phyloP scores from a whole-genome alignment of 495 filamentous ascomycete genomes.

The Bacidia rubella region DNA sequence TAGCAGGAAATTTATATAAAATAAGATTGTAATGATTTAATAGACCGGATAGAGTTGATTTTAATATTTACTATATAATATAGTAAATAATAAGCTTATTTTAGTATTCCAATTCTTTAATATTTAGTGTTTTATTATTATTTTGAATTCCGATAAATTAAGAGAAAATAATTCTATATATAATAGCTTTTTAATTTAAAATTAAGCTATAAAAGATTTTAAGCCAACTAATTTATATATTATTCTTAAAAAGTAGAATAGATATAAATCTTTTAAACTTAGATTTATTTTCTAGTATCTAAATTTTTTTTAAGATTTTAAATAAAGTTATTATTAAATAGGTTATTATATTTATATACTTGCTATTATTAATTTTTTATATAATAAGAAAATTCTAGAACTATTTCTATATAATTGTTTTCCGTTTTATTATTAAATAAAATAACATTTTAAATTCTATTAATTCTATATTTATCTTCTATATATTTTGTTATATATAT shows the following conservation, averaged over 20 bases:
- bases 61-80: background rate
- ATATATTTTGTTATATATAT: background rate
- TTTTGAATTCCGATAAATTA: background rate
- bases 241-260: background rate
- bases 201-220: background rate
- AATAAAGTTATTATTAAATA: background rate
- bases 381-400: background rate
- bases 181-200: background rate
- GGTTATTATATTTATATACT: background rate
- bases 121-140: background rate
- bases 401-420: background rate
- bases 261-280: background rate
- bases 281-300: no score
- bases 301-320: background rate
- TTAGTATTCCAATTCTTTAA: background rate
- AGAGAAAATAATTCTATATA: background rate
- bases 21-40: background rate
- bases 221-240: background rate
- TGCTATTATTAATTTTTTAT: background rate
- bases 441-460: background rate
- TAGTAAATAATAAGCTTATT: background rate
- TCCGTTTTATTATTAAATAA: background rate
- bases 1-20: background rate
- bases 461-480: background rate
- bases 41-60: background rate